Evolutionary conservation across 345 rosid species (phyloP), one percentile per base, ranked within the genome.

Genomic region (Eucalyptus globulus): DNA sequence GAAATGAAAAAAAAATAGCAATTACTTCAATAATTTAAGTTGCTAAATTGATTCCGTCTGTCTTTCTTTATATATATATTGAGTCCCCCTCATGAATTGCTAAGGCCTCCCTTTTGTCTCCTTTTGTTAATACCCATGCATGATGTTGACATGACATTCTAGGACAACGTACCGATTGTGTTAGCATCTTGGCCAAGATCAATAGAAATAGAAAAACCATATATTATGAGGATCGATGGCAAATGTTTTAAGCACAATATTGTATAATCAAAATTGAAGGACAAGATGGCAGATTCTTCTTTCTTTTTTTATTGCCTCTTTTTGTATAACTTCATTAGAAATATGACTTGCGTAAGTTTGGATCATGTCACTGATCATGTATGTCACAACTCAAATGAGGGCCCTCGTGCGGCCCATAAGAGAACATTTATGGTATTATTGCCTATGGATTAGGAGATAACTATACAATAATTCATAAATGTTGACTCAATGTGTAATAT

Each of bases 401-500:
- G 21, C 10, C 40, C 22, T 67, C 7, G 0, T 5, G 3, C 1
- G 3, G 11, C 80, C 80, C 22, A 67, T 27, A 10, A 31, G 19
- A 10, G 40, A 67, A 65, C 3, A 1, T 67, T 3, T 67, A n/a
- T 7, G 3, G 6, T 15, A 67, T 19, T 5, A 3, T 9, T n/a
- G 43, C 3, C 22, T 2, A 31, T 67, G 11, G 3, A 31, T n/a
- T 67, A 31, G 40, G 11, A 62, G 9, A 67, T 67, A 67, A 8
- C 9, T 13, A 29, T 13, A 29, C 5, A 62, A 62, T 8, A 2
- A 12, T 27, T 13, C 17, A 29, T 67, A 19, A n/a, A 67, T 0
- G 1, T 67, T 31, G 11, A 8, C 40, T 10, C 3, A 29, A 27
- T 27, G 0, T 60, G 15, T 0, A 60, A 27, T 29, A 4, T 27